Evolutionary conservation across 2,329 filamentous ascomycete genomes (phyloP).

Genomic region (Phialophora chinensis): DNA sequence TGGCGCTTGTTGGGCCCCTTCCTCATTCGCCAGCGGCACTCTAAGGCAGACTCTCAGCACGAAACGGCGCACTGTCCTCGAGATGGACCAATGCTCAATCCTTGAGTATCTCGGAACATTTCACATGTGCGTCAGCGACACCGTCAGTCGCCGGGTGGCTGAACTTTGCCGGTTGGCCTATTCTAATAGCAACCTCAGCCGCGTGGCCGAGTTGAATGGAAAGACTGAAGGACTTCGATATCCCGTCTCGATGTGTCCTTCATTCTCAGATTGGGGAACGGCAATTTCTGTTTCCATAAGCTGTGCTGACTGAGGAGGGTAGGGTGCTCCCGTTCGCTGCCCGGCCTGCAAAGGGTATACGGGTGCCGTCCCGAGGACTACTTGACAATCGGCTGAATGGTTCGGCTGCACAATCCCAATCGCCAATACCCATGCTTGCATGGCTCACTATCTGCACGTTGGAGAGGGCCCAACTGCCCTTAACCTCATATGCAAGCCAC

Average conservation of each 20-base stretch:
- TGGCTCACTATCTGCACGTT: slow-evolving; percentile 17
- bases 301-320: slow-evolving; percentile 10
- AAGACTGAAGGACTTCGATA: not conserved
- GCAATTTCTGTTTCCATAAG: slow-evolving; percentile 7
- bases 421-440: slow-evolving; percentile 8
- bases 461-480: slow-evolving; percentile 15
- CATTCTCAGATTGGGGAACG: not conserved
- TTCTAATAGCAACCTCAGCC: slow-evolving; percentile 14
- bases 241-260: not conserved
- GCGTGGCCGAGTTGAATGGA: slow-evolving; percentile 7
- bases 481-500: slow-evolving; percentile 29
- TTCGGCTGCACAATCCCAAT: slow-evolving; percentile 21
- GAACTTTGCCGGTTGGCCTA: not conserved
- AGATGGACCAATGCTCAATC: slow-evolving; percentile 4
- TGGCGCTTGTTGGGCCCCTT: slow-evolving; percentile 33
- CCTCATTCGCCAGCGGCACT: slow-evolving; percentile 23
- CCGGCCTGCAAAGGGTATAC: slow-evolving; percentile 6
- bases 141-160: slow-evolving; percentile 9
- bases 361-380: slow-evolving; percentile 5
- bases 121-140: slow-evolving; percentile 15
- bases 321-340: slow-evolving; percentile 2
- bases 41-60: slow-evolving; percentile 27
- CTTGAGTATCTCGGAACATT: slow-evolving; percentile 25
- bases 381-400: slow-evolving; percentile 8
- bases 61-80: not conserved